Percentiles rank a stretch among this genome's conserved stretches.
phyloP scores from a whole-genome alignment of 441 rosid genomes.

The Populus hybrid region DNA sequence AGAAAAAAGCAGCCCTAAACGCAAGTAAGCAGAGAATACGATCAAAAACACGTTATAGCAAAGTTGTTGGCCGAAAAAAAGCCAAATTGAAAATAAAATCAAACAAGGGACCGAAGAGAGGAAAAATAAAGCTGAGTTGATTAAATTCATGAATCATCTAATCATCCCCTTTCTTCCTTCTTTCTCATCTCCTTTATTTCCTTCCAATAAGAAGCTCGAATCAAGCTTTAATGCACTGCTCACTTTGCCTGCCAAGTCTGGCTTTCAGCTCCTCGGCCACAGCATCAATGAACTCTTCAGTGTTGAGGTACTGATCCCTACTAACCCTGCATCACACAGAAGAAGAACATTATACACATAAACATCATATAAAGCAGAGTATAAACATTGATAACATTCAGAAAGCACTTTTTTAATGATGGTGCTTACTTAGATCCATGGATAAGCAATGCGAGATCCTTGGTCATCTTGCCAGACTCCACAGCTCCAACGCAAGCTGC shows the following conservation, averaged over 20 bases:
- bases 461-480: slow-evolving; percentile 92
- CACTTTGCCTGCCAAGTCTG: slow-evolving; percentile 10
- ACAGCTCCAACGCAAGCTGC: slow-evolving; percentile 72
- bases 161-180: no score
- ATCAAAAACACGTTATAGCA: neutral
- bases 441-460: slow-evolving; percentile 82
- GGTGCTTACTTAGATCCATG: slow-evolving; percentile 68
- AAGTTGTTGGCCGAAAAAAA: neutral
- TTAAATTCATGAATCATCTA: no score
- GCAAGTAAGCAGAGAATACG: neutral
- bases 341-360: neutral
- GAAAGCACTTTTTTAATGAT: neutral
- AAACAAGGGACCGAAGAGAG: no score
- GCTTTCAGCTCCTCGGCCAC: slow-evolving; percentile 65
- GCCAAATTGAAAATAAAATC: neutral
- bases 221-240: neutral
- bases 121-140: no score
- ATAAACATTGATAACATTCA: neutral
- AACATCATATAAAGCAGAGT: neutral
- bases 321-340: slow-evolving; percentile 39
- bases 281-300: slow-evolving; percentile 85
- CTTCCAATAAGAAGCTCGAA: neutral
- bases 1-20: neutral
- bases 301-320: slow-evolving; percentile 72
- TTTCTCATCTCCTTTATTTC: no score